phyloP scores from a whole-genome alignment of 306 rosid genomes.

The Vicia villosa region DNA sequence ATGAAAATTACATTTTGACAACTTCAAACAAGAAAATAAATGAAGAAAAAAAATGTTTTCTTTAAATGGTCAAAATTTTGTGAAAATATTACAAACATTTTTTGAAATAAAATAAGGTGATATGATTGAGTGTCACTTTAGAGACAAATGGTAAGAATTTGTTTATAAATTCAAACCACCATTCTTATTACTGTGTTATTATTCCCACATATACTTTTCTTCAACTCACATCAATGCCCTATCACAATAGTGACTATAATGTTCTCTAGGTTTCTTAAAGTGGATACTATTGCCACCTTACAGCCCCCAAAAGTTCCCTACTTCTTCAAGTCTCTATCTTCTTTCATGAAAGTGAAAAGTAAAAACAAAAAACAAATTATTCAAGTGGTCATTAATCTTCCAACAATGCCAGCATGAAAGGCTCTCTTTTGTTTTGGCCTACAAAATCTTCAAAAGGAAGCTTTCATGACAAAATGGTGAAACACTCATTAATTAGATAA shows the following conservation, averaged over 20 bases:
- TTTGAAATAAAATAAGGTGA: neutral
- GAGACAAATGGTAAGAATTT: too few species aligned
- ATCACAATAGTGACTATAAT: slow-evolving; percentile 5
- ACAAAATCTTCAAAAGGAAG: too few species aligned
- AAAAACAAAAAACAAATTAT: neutral
- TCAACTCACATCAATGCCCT: slow-evolving; percentile 24
- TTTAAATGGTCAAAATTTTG: too few species aligned
- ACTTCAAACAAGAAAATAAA: too few species aligned
- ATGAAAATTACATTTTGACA: too few species aligned
- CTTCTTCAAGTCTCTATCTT: slow-evolving; percentile 7
- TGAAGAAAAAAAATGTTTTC: too few species aligned
- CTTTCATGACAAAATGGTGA: too few species aligned
- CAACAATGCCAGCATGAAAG: neutral
- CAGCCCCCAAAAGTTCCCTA: slow-evolving; percentile 25
- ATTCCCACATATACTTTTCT: slow-evolving; percentile 10
- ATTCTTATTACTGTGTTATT: too few species aligned
- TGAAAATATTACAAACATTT: neutral
- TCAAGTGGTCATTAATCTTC: neutral
- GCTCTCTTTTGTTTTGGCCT: too few species aligned
- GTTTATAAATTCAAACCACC: too few species aligned
- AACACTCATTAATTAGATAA: too few species aligned
- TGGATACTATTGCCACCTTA: slow-evolving; percentile 33
- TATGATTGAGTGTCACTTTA: neutral
- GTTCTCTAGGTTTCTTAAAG: slow-evolving; percentile 33
- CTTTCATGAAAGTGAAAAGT: slow-evolving; percentile 1